Evolutionary conservation across 1,284 basidiomycete species (phyloP).

Genomic region (Meira nashicola): DNA sequence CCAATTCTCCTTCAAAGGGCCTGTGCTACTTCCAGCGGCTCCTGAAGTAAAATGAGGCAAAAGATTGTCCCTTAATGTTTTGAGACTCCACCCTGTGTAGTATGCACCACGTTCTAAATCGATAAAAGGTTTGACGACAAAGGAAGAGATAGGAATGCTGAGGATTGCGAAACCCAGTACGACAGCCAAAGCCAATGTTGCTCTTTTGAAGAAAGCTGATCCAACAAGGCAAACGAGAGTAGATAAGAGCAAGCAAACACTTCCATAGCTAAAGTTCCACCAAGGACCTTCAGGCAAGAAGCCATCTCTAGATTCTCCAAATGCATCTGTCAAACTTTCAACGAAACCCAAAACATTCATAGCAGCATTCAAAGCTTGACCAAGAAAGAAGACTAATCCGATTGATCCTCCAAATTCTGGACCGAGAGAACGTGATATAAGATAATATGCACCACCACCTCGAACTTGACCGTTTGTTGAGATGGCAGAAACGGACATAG

Average conservation of each 20-base stretch:
- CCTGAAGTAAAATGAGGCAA: conserved; percentile 48
- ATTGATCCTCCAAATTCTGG: conserved; percentile 53
- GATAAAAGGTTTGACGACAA: conserved; percentile 41
- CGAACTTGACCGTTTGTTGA: conserved; percentile 51
- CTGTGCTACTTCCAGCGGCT: conserved; percentile 44
- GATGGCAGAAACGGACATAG: conserved; percentile 50
- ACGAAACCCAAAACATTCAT: conserved; percentile 52
- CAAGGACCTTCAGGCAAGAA: conserved; percentile 48
- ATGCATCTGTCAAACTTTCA: conserved; percentile 46
- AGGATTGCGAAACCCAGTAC: conserved; percentile 40
- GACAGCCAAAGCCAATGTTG: conserved; percentile 44
- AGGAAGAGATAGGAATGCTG: conserved; percentile 45
- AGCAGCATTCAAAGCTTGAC: conserved; percentile 48
- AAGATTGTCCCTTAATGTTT: conserved; percentile 41
- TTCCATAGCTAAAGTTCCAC: conserved; percentile 48
- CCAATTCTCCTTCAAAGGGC: conserved; percentile 37
- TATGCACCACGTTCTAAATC: conserved; percentile 45
- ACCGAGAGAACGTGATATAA: conserved; percentile 50
- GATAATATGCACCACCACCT: conserved; percentile 51
- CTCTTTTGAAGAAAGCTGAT: conserved; percentile 44
- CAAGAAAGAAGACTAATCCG: conserved; percentile 50
- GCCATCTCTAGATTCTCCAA: conserved; percentile 34
- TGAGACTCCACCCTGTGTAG: conserved; percentile 47
- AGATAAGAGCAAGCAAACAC: conserved; percentile 38
- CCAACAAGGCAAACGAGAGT: conserved; percentile 49